These are phyloP conservation scores for Tylopilus sp. DNA, from an alignment of 768 basidiomycete species.

Conservation along the genomic window DNA sequence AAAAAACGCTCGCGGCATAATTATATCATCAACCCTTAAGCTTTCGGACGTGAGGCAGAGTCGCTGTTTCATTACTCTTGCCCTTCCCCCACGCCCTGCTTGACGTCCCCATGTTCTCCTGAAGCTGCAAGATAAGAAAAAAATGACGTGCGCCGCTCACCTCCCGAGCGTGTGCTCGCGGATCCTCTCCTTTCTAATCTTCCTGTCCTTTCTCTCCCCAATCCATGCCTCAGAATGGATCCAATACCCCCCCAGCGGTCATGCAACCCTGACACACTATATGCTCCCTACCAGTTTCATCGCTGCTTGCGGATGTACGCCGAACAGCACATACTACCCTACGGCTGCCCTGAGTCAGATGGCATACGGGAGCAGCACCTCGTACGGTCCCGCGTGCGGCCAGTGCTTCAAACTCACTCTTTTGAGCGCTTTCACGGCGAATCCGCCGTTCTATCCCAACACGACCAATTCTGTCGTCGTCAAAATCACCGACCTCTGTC, in stretches of 20 bases:
- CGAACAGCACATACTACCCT: slow-evolving; percentile 61
- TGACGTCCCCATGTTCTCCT: slow-evolving; percentile 13
- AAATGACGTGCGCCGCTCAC: slow-evolving; percentile 15
- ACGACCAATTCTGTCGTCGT: slow-evolving; percentile 60
- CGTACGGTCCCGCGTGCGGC: slow-evolving; percentile 73
- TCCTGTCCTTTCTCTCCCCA: slow-evolving; percentile 26
- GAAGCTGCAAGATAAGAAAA: slow-evolving; percentile 1
- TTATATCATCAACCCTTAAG: slow-evolving; percentile 5
- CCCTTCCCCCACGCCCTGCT: too few species aligned
- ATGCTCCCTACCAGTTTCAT: slow-evolving; percentile 43
- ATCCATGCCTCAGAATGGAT: slow-evolving; percentile 51
- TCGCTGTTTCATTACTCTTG: background rate
- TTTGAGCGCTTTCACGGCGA: slow-evolving; percentile 59
- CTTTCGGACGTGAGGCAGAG: background rate
- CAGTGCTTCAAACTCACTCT: slow-evolving; percentile 78
- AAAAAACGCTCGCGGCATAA: background rate
- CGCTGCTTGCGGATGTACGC: slow-evolving; percentile 76
- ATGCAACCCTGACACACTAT: slow-evolving; percentile 81
- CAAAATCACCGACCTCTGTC: slow-evolving; percentile 81
- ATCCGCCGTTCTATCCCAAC: slow-evolving; percentile 68
- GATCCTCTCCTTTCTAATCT: slow-evolving; percentile 21
- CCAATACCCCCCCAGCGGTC: slow-evolving; percentile 55
- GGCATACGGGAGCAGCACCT: slow-evolving; percentile 73
- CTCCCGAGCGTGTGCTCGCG: slow-evolving; percentile 3
- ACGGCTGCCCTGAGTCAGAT: slow-evolving; percentile 79